Base-by-base conservation (phyloP, 306 rosid species). In the Aeschynomene evenia region DNA sequence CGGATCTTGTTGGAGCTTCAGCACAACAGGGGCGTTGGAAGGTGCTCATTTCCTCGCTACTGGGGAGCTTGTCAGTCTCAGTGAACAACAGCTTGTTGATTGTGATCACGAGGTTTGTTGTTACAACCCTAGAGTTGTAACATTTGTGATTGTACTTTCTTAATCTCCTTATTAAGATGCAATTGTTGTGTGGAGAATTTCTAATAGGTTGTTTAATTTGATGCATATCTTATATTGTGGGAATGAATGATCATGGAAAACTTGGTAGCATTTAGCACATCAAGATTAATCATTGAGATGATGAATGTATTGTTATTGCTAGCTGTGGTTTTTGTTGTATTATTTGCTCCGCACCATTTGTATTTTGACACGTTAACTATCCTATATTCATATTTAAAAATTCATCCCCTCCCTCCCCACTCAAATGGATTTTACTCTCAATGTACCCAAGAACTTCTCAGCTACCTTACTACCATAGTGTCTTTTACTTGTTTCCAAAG, bases 1-100 rank as follows among this genome's bases (percentile, higher is more conserved):
- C 63, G 99, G 99, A 49, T 95, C 99, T 1, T 95, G 99, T 85
- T 91, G 97, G 97, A 94, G 99, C 78, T 94, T 94, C 83, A 94
- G 97, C 57, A 73, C 99, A 4, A 86, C 91, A 12, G 99, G 99
- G 31, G 99, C 99, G 8, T 76, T 95, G 59, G 97, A 95, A 89
- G 99, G 99, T 80, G 97, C 97, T 60, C 85, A 91, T 68, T 91
- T 81, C 72, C 89, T 95, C 5, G 71, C 97, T 4, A 91, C 96
- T 0, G 90, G 99, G 23, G 69, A 91, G 37, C 99, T 95, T 50
- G 89, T 84, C 23, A 95, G 96, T 79, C 94, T 95, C 51, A 95
- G 99, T 74, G 99, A 95, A 80, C 99, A 95, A 71, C 99, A 95
- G 75, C 91, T 91, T 5, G 95, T 95, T 43, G 99, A 95, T 73